These are phyloP conservation scores for Ophiocordyceps camponoti-leonardi DNA, from an alignment of 2,329 filamentous ascomycete species.

Conservation along the genomic window DNA sequence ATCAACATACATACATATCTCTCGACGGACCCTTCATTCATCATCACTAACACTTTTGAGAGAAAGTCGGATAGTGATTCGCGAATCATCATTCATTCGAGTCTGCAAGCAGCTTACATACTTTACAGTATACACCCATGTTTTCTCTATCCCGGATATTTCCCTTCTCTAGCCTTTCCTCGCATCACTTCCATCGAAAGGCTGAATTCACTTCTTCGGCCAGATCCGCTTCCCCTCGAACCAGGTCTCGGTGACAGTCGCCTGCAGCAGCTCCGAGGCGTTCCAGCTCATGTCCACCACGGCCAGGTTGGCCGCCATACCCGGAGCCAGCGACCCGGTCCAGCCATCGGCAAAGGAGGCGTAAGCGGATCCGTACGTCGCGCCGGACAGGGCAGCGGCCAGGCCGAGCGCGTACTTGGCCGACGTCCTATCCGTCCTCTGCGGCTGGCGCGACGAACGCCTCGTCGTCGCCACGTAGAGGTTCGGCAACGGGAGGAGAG, in stretches of 20 bases:
- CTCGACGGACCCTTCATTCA: too few relatives aligned
- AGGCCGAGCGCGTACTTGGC: conserved; percentile 37
- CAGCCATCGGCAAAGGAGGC: conserved; percentile 38
- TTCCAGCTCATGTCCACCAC: conserved; percentile 31
- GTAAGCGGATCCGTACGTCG: conserved; percentile 37
- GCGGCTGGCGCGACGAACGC: conserved; percentile 31
- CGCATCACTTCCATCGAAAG: too few relatives aligned
- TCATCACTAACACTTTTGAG: too few relatives aligned
- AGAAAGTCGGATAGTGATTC: too few relatives aligned
- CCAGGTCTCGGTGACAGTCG: conserved; percentile 34
- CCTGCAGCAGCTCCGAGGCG: conserved; percentile 25
- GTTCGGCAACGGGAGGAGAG: conserved; percentile 35
- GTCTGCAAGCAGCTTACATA: too few relatives aligned
- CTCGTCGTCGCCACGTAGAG: conserved; percentile 42
- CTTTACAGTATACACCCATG: too few relatives aligned
- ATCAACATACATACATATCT: too few relatives aligned
- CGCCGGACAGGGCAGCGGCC: conserved; percentile 35
- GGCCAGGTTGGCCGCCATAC: conserved; percentile 40
- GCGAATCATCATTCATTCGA: too few relatives aligned
- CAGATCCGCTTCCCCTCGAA: conserved; percentile 27
- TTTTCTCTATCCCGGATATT: too few relatives aligned
- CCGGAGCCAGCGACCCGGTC: conserved; percentile 32
- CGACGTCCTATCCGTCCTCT: conserved; percentile 11
- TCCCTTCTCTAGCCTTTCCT: too few relatives aligned
- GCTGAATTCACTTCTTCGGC: too few relatives aligned